These are phyloP conservation scores for Xylariales sp. DNA, from an alignment of 2,329 filamentous ascomycete genomes.

Conservation along the genomic window DNA sequence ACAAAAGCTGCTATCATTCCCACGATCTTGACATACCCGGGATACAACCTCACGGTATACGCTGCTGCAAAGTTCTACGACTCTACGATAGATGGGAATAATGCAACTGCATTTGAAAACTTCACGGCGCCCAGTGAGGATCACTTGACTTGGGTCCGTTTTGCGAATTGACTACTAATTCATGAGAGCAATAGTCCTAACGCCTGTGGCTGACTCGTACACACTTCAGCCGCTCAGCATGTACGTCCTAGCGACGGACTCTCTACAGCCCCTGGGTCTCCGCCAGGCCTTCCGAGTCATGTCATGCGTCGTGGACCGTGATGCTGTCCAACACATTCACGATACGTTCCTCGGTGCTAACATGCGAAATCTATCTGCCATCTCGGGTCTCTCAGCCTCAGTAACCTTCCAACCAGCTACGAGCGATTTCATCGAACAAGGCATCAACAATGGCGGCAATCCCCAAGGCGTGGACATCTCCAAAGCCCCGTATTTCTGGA, in stretches of 20 bases:
- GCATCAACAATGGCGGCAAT: background rate
- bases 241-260: background rate
- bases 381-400: background rate
- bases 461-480: background rate
- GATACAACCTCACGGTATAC: background rate
- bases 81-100: background rate
- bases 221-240: background rate
- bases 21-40: slow-evolving; percentile 12
- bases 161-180: too few species aligned
- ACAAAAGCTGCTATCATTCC: background rate
- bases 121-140: background rate
- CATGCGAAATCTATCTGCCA: background rate
- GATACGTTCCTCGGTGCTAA: background rate
- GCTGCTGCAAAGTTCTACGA: background rate
- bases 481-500: background rate
- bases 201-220: background rate
- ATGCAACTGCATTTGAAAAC: background rate
- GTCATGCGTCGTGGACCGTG: background rate
- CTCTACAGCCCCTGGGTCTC: background rate
- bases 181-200: too few species aligned
- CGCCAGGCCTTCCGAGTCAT: background rate
- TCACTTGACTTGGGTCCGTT: too few species aligned
- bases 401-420: background rate
- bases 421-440: background rate
- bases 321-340: background rate